phyloP scores from a whole-genome alignment of 2,329 filamentous ascomycete genomes.

The Westerdykella aurantiaca region DNA sequence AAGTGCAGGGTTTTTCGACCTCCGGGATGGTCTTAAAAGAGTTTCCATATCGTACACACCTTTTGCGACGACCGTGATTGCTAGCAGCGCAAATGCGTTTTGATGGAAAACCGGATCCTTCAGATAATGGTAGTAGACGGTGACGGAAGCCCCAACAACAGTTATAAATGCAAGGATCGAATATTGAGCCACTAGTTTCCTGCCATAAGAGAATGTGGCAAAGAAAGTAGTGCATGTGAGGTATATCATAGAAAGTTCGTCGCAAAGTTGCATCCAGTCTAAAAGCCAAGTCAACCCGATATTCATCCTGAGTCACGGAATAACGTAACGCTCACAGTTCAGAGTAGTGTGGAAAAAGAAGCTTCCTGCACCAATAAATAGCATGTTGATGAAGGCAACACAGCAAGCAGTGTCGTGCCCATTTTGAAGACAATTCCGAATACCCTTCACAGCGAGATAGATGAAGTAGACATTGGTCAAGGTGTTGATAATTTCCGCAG shows the following conservation, averaged over 20 bases:
- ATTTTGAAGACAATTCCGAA: slow-evolving; percentile 65
- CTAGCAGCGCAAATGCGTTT: slow-evolving; percentile 68
- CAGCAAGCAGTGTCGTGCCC: slow-evolving; percentile 71
- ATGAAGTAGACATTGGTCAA: slow-evolving; percentile 79
- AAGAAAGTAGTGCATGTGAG: slow-evolving; percentile 59
- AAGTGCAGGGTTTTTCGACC: neutral
- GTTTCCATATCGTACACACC: slow-evolving; percentile 72
- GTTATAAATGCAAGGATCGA: slow-evolving; percentile 49
- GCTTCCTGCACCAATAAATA: slow-evolving; percentile 56
- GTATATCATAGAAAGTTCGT: slow-evolving; percentile 61
- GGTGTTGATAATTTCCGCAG: slow-evolving; percentile 73
- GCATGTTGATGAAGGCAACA: slow-evolving; percentile 58
- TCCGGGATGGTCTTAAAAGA: neutral
- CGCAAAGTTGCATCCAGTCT: slow-evolving; percentile 60
- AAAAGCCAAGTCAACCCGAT: neutral
- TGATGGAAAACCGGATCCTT: slow-evolving; percentile 82
- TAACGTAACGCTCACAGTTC: slow-evolving; percentile 46
- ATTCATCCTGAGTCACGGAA: too few species aligned
- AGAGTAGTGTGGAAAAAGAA: slow-evolving; percentile 60
- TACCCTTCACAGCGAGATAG: slow-evolving; percentile 68
- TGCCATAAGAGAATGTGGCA: slow-evolving; percentile 57
- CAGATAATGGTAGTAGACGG: slow-evolving; percentile 72
- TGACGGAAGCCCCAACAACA: slow-evolving; percentile 55
- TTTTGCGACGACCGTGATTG: slow-evolving; percentile 62
- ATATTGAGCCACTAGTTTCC: slow-evolving; percentile 36